A percentile compares a stretch with the other conserved stretches of the same genome.
phyloP scores from a whole-genome alignment of 2,329 filamentous ascomycete genomes.

The Hymenotorrendiella dingleyae region DNA sequence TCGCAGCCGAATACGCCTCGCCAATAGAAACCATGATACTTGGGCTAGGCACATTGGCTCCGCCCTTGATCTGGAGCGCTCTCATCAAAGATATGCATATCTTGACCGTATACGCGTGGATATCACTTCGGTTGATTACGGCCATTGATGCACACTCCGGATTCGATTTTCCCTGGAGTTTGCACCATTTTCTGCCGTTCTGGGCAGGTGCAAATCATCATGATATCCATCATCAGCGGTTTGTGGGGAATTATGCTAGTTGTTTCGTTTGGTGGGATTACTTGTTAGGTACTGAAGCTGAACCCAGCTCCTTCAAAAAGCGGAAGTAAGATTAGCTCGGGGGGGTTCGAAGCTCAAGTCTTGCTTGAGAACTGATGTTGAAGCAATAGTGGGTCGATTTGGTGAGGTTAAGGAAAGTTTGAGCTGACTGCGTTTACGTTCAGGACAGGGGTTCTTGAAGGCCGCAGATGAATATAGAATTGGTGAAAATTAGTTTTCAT shows the following conservation, averaged over 20 bases:
- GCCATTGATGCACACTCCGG: conserved; percentile 96
- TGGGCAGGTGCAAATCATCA: conserved; percentile 98
- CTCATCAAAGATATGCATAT: conserved; percentile 86
- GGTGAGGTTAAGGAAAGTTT: no score
- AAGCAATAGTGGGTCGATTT: no score
- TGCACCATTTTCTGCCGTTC: conserved; percentile 93
- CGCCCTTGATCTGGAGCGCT: conserved; percentile 77
- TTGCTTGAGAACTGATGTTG: no score
- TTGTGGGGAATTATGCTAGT: conserved; percentile 96
- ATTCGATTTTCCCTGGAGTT: conserved; percentile 96
- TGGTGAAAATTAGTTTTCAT: no score
- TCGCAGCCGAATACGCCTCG: conserved; percentile 95
- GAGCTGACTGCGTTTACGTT: no score
- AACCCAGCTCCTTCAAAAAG: no score
- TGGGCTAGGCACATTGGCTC: conserved; percentile 76
- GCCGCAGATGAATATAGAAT: no score
- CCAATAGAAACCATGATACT: conserved; percentile 96
- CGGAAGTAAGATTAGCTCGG: no score
- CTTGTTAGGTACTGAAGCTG: conserved; percentile 85
- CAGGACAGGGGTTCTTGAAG: no score
- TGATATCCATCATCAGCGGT: conserved; percentile 95
- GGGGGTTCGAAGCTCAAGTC: no score
- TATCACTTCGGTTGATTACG: conserved; percentile 86
- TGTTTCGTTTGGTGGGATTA: conserved; percentile 99
- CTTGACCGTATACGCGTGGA: conserved; percentile 97